Evolutionary conservation across 192 early-diverging fungal genomes (phyloP).

Genomic region (Phlyctochytrium planicorne): DNA sequence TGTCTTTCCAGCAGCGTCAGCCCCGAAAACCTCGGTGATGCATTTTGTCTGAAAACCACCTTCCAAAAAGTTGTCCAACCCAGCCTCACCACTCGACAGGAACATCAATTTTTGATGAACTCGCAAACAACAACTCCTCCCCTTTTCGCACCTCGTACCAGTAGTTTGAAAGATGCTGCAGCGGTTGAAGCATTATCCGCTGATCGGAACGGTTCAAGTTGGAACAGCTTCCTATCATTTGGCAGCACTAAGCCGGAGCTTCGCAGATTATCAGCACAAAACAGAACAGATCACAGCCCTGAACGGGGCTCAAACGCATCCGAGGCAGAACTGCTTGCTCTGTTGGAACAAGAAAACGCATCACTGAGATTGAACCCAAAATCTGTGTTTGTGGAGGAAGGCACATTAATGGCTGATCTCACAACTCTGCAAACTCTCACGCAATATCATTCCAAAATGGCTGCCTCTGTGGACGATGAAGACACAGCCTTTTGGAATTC

Average conservation of each 20-base stretch:
- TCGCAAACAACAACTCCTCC: too few relatives aligned
- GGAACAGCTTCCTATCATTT: too few relatives aligned
- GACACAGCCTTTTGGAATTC: constrained; percentile 37
- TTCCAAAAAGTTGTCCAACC: constrained; percentile 24
- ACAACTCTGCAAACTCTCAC: constrained; percentile 16
- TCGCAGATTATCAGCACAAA: too few relatives aligned
- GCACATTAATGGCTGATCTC: constrained; percentile 17
- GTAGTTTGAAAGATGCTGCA: neutral
- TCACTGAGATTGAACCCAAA: constrained; percentile 33
- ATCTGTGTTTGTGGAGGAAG: constrained; percentile 34
- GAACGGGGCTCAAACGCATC: neutral
- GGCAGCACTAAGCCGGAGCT: too few relatives aligned
- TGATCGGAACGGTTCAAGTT: too few relatives aligned
- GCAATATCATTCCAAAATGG: constrained; percentile 9
- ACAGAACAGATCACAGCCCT: too few relatives aligned
- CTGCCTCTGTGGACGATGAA: neutral
- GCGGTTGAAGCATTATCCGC: too few relatives aligned
- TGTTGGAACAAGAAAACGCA: constrained; percentile 34
- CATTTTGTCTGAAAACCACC: constrained; percentile 29
- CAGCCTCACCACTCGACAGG: constrained; percentile 28
- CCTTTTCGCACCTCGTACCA: neutral
- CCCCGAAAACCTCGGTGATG: constrained; percentile 45
- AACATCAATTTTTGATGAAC: too few relatives aligned
- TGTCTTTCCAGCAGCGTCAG: constrained; percentile 80
- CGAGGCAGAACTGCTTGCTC: constrained; percentile 17